phyloP scores from a whole-genome alignment of 257 asterid species.

The Solanum pinnatisectum region DNA sequence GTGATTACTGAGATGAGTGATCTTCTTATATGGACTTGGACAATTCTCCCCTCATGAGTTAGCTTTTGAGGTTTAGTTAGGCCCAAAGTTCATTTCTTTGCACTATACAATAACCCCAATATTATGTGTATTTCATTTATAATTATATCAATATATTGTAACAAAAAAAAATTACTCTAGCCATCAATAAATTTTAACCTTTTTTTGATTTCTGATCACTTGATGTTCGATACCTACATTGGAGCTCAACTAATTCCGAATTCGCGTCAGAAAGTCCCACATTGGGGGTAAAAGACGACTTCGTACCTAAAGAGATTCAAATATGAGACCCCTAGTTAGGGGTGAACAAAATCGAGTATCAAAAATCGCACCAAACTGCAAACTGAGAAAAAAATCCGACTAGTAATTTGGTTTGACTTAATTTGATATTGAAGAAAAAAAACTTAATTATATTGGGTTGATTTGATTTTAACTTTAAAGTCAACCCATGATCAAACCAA shows the following conservation, averaged over 20 bases:
- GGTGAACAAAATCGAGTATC: too few relatives aligned
- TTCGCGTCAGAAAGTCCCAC: too few relatives aligned
- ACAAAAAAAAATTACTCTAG: neutral
- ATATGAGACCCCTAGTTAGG: too few relatives aligned
- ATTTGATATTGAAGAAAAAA: too few relatives aligned
- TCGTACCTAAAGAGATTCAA: neutral
- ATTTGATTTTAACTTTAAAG: neutral
- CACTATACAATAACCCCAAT: neutral
- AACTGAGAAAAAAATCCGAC: too few relatives aligned
- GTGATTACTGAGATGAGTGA: too few relatives aligned
- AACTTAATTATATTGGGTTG: neutral
- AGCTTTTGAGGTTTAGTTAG: neutral
- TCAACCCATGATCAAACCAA: neutral
- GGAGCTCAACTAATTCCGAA: neutral
- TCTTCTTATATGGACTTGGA: too few relatives aligned
- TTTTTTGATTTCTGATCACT: neutral
- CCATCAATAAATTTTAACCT: neutral
- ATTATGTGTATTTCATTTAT: neutral
- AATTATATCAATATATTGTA: neutral
- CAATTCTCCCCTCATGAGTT: neutral
- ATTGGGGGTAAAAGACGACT: neutral
- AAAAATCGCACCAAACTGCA: too few relatives aligned
- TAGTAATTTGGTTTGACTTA: too few relatives aligned
- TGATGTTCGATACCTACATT: neutral
- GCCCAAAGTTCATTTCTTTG: neutral